Base-by-base conservation (phyloP, 2,329 filamentous ascomycete genomes). In the Tolypocladium amazonense region DNA sequence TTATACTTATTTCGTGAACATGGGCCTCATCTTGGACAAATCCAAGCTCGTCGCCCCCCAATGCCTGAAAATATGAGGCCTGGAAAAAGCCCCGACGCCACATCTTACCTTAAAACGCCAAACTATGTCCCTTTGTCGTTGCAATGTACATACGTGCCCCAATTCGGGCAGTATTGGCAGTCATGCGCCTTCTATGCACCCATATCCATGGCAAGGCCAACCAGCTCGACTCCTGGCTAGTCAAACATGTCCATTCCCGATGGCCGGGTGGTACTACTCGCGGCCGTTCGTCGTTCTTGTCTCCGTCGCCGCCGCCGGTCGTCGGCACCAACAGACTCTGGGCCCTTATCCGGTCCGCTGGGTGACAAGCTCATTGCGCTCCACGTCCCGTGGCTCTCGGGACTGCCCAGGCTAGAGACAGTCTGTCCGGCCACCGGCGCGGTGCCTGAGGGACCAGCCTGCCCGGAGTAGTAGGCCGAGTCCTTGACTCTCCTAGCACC, bases 381-480 rank as follows among this genome's bases (percentile, higher is more conserved):
- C 79, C 79, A 82, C 2, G 78, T 82, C 27, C 76, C 79, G 62
- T 82, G 80, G 62, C 78, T 81, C 50, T 72, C 79, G 18, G 78
- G 66, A 60, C 75, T 80, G 58, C 71, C 76, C 54, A 78, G 63
- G 62, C 77, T 81, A 55, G 81, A 81, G 50, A 79, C 71, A 4
- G 80, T 80, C 58, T 70, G 69, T 4, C 65, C 68, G 39, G 71
- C 71, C 3, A 71, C 73, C 0, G 73, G 73, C 20, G 72, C 69
- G 1, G 76, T 73, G 9, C 75, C 76, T n/a, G 76, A 74, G 20
- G 76, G 76, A 3, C 76, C 74, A 2, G 77, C 72, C 61, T 74
- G 69, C n/a, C 81, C 81, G 3, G 82, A 84, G 66, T 84, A 86
- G 65, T 87, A 86, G 11, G 82, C 81, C 53, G 82, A 84, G 66